Percentiles rank a stretch among this genome's conserved stretches.
These are phyloP conservation scores for Sporothrix mexicana DNA, from an alignment of 2,329 filamentous ascomycete genomes.

Conservation along the genomic window DNA sequence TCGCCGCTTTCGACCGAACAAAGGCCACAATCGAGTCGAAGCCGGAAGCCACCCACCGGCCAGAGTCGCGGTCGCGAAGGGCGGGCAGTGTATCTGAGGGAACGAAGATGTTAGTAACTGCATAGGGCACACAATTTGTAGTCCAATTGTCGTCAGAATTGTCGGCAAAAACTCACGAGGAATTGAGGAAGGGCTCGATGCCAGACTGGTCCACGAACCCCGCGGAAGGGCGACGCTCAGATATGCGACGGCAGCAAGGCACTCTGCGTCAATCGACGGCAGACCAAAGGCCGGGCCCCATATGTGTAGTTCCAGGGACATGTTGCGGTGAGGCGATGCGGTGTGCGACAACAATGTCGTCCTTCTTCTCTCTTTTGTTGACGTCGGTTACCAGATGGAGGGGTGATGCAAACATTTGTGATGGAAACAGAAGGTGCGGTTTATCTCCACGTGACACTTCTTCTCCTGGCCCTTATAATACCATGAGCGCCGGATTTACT, in stretches of 20 bases:
- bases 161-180: slow-evolving; percentile 47
- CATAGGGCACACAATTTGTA: neutral
- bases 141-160: neutral
- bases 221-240: slow-evolving; percentile 65
- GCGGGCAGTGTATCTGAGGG: slow-evolving; percentile 60
- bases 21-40: slow-evolving; percentile 67
- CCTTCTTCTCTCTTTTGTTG: neutral
- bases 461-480: neutral
- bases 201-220: slow-evolving; percentile 70
- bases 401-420: neutral
- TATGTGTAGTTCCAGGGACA: slow-evolving; percentile 76
- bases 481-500: neutral
- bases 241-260: slow-evolving; percentile 81
- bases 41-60: slow-evolving; percentile 62
- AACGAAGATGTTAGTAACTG: neutral
- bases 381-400: slow-evolving; percentile 17
- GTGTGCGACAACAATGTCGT: neutral
- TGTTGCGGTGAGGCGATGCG: slow-evolving; percentile 34
- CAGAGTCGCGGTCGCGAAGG: slow-evolving; percentile 56
- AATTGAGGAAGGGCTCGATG: slow-evolving; percentile 72
- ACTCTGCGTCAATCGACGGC: slow-evolving; percentile 90
- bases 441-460: slow-evolving; percentile 4
- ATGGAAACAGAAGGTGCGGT: neutral
- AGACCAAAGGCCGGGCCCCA: slow-evolving; percentile 90
- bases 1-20: slow-evolving; percentile 48